Conservation (phyloP, 192 early-diverging fungal species). For the Coemansia nantahalensis region DNA sequence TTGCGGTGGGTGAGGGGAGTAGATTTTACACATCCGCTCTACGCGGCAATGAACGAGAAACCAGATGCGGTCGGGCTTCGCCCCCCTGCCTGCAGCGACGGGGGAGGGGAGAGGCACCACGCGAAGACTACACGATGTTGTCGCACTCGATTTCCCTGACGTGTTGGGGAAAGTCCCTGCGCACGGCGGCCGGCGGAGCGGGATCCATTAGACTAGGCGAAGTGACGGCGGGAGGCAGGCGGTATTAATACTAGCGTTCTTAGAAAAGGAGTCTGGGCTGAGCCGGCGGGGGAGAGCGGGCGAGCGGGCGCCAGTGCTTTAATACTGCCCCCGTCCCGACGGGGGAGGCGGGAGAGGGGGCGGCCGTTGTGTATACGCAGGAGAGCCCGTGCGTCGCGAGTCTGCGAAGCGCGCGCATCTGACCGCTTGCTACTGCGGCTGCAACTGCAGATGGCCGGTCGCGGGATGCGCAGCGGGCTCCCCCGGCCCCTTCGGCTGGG, state of each 20-base stretch:
- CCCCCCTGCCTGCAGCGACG: no score
- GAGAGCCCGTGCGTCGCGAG: no score
- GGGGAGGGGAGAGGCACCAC: no score
- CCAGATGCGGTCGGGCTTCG: no score
- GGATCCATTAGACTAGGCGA: background rate
- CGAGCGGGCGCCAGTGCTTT: background rate
- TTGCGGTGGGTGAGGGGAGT: no score
- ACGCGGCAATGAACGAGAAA: no score
- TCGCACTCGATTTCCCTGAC: constrained; percentile 20
- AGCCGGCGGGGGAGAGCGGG: no score
- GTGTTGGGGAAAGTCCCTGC: constrained; percentile 30
- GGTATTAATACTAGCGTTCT: background rate
- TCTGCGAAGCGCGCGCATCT: background rate
- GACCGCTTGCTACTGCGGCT: constrained; percentile 4
- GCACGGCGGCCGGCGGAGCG: constrained; percentile 10
- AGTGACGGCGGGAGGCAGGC: background rate
- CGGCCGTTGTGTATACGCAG: no score
- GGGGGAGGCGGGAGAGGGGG: background rate
- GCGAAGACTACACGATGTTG: constrained; percentile 10
- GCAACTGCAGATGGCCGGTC: constrained; percentile 1
- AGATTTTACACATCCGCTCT: no score
- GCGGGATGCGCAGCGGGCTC: background rate
- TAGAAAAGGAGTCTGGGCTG: background rate
- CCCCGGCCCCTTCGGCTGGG: no score
- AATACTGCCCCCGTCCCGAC: constrained; percentile 1